These are phyloP conservation scores for Vaccinium vitisidaea DNA, from an alignment of 148 eudicot genomes.

Conservation along the genomic window DNA sequence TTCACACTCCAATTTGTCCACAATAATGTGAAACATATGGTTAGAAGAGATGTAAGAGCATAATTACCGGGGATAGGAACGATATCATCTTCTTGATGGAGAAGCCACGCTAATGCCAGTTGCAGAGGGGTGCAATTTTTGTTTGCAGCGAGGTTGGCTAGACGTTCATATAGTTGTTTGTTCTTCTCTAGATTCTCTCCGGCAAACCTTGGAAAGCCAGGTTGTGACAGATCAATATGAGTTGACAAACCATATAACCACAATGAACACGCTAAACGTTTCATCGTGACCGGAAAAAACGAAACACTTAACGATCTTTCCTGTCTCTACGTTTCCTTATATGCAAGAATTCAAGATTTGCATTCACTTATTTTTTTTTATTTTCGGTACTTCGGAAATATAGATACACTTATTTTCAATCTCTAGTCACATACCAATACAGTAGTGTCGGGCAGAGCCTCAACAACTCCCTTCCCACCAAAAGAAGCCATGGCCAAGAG, in stretches of 20 bases:
- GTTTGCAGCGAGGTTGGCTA: constrained; percentile 15
- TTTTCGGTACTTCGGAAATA: not conserved
- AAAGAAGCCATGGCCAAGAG: constrained; percentile 30
- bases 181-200: constrained; percentile 27
- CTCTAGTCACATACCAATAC: not conserved
- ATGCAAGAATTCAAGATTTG: not conserved
- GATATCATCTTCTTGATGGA: constrained; percentile 16
- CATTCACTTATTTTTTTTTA: not conserved
- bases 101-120: constrained; percentile 27
- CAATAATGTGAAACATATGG: not conserved
- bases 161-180: constrained; percentile 11
- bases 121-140: constrained; percentile 21
- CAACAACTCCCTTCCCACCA: constrained; percentile 9
- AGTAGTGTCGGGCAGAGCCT: not conserved
- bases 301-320: not conserved
- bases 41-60: not conserved
- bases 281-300: not conserved
- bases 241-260: not conserved
- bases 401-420: not conserved
- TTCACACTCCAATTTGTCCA: not conserved
- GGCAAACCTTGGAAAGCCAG: constrained; percentile 14
- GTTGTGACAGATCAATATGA: constrained; percentile 7
- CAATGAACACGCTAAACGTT: not conserved
- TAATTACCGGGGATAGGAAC: constrained; percentile 22
- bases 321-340: not conserved